Conservation (phyloP, 2,329 filamentous ascomycete species). For the Colletotrichum karsti region DNA sequence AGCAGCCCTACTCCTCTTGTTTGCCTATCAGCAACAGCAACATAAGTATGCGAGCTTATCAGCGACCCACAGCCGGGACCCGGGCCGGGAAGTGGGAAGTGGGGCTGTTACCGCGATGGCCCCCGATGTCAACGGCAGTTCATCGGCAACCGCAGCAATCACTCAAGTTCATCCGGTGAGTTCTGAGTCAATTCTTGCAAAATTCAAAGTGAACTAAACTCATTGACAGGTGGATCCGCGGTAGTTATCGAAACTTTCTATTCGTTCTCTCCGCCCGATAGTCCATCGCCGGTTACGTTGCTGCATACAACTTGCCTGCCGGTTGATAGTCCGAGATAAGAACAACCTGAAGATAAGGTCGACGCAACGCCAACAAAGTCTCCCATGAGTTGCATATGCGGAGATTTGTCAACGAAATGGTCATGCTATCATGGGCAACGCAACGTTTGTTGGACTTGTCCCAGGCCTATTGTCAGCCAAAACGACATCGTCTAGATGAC, state of each 20-base stretch:
- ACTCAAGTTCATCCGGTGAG: neutral
- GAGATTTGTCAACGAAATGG: no score
- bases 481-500: neutral
- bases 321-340: neutral
- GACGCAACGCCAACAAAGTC: neutral
- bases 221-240: neutral
- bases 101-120: neutral
- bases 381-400: neutral
- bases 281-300: no score
- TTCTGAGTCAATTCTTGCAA: neutral
- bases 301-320: neutral
- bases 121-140: neutral
- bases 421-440: neutral
- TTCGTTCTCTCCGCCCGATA: neutral
- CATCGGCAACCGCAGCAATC: neutral
- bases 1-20: neutral
- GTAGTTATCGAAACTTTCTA: neutral
- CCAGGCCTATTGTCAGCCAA: no score
- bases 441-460: neutral
- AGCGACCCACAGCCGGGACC: neutral
- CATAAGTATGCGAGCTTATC: conserved; percentile 7
- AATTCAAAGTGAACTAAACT: fast-evolving
- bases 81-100: neutral
- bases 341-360: neutral
- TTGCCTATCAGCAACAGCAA: neutral